Evolutionary conservation across 1,284 basidiomycete genomes (phyloP), one percentile per base, ranked within the genome.

Genomic region (Flammula alnicola): DNA sequence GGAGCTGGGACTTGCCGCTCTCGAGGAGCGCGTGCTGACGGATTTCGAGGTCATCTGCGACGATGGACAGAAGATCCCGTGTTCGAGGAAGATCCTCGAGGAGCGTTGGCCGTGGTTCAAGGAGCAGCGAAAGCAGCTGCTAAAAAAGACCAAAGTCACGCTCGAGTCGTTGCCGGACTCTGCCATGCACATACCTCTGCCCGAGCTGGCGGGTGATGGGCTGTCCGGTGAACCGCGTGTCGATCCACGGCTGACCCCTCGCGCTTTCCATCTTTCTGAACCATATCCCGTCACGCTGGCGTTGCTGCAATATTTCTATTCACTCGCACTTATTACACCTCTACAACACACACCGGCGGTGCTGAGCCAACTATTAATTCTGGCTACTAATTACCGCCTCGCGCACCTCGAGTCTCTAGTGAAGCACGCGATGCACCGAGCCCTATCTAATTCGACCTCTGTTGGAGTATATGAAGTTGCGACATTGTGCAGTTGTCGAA

Each of bases 31-130:
- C 22, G 72, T 87, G 23, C 73, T 89, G 20, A 79, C 86, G 4
- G 95, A 98, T 68, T 98, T 97, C 62, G 92, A 95, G 64, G 77
- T 98, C 48, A 74, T 97, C 12, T 94, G 91, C 64, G 91, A 95
- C 54, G 95, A 98, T 66, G 92, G 92, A 1, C 80, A 92, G 49
- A 80, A 81, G 56, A 81, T 98, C 53, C 75, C 80, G 38, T 95
- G 92, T 66, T 93, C 93, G 17, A 80, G 93, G 35, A 85, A 81
- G 63, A 70, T 93, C 14, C 74, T 98, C 16, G 87, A 92, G 64
- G 86, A 90, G 31, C 80, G 95, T 11, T 98, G 95, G 95, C 84
- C 88, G 0, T 98, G 95, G 95, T 95, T 98, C 76, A 83, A 81
- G 51, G 79, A 86, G 45, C 86, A 93, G 63, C 74, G 86, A 17